phyloP scores from a whole-genome alignment of 1,284 basidiomycete species.

The Tilletiopsis washingtonensis region DNA sequence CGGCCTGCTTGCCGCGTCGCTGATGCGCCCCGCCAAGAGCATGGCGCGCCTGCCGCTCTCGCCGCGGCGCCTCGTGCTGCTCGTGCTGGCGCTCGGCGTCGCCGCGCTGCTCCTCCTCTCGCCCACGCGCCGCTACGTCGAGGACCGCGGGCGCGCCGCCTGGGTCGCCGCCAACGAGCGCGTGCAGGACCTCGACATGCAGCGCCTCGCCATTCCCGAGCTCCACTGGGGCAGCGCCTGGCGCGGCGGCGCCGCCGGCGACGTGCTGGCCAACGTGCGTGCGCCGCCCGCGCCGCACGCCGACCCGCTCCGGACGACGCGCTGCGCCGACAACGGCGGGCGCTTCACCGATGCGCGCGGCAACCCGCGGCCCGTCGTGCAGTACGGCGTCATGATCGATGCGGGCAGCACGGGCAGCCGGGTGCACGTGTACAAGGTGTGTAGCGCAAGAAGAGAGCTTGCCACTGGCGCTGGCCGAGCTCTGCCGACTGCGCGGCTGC shows the following conservation, averaged over 20 bases:
- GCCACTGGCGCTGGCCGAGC: neutral
- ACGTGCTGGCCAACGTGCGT: constrained; percentile 4
- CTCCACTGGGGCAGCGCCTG: neutral
- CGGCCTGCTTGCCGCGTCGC: too few species aligned
- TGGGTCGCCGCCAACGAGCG: constrained; percentile 6
- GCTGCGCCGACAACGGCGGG: constrained; percentile 21
- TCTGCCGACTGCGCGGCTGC: neutral
- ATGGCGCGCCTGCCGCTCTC: neutral
- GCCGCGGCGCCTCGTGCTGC: neutral
- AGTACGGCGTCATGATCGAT: constrained; percentile 95
- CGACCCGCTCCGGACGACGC: constrained; percentile 36
- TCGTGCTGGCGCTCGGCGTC: neutral
- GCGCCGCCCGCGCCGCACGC: constrained; percentile 27
- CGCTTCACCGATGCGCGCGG: constrained; percentile 19
- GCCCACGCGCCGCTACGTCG: neutral
- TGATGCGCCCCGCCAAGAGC: too few species aligned
- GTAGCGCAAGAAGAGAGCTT: neutral
- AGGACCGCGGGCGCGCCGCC: neutral
- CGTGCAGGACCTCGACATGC: neutral
- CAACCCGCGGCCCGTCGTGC: constrained; percentile 48
- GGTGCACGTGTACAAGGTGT: constrained; percentile 94
- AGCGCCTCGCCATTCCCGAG: neutral
- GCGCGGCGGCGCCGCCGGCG: constrained; percentile 5
- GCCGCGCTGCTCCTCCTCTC: neutral
- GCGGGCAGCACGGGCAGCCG: constrained; percentile 94